Base-by-base conservation (phyloP, 345 rosid species). In the Excoecaria cochinchinensis region DNA sequence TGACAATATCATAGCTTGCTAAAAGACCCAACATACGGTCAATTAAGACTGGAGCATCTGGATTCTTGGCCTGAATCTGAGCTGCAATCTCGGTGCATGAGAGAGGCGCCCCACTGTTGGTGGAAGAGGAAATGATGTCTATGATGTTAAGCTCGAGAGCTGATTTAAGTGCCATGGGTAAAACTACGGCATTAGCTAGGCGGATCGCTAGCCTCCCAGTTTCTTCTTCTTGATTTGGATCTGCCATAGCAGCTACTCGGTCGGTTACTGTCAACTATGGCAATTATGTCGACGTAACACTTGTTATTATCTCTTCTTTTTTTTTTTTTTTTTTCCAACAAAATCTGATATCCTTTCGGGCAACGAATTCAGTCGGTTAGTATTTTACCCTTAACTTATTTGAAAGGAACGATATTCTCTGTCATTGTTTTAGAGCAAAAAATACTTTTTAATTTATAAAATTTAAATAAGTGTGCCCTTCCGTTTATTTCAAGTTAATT, bases 11-110 rank as follows among this genome's bases (percentile, higher is more conserved):
- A 64, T 84, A 75, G 79, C 88, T 83, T 3, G 88, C 90, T 40
- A 88, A 74, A 22, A 85, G 75, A 21, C 88, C 80, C 62, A 90
- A 81, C 82, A 88, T 83, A 31, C 87, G 82, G 24, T 88, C 90
- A 9, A 90, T 62, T 61, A 86, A 24, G 67, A 76, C 66, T 0
- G 88, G 68, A 0, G 91, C 89, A 1, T 77, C 86, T 0, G 88
- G 85, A 50, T 87, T 87, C 46, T 76, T 79, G 5, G 89, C 61
- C 57, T 81, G 85, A 2, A 90, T 76, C n/a, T 21, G 31, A 59
- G 74, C 74, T 4, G 86, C 87, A 31, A 88, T 84, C 74, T 88
- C 80, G 0, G 81, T 70, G 0, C 84, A 71, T 39, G 92, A 84
- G 57, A 90, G 82, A 64, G 73, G 78, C 2, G 31, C 31, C 31